Conservation (phyloP, 208 protist genomes). For the Naegleria fowleri region DNA sequence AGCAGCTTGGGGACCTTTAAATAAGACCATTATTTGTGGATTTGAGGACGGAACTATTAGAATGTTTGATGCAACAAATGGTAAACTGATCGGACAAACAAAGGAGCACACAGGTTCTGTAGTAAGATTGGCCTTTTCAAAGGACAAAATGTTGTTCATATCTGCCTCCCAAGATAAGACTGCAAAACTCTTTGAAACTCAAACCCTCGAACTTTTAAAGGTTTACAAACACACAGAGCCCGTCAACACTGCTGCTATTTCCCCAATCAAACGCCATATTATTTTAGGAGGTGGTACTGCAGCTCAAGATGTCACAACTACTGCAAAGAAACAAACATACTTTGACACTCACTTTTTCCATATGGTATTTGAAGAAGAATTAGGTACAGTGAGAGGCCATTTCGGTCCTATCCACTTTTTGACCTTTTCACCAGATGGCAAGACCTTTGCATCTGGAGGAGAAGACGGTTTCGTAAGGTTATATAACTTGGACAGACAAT, state of each 20-base stretch:
- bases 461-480: constrained; percentile 92
- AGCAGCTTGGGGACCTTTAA: constrained; percentile 88
- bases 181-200: constrained; percentile 84
- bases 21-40: constrained; percentile 86
- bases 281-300: constrained; percentile 94
- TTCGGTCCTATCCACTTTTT: constrained; percentile 97
- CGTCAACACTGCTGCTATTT: constrained; percentile 92
- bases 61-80: constrained; percentile 81
- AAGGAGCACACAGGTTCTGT: constrained; percentile 60
- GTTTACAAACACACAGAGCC: constrained; percentile 88
- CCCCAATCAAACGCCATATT: constrained; percentile 75
- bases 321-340: constrained; percentile 68
- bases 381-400: constrained; percentile 90
- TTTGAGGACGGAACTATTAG: constrained; percentile 80
- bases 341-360: constrained; percentile 95
- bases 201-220: constrained; percentile 80
- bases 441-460: constrained; percentile 76
- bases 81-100: constrained; percentile 32
- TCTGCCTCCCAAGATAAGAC: constrained; percentile 87
- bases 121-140: constrained; percentile 77
- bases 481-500: constrained; percentile 85
- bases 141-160: constrained; percentile 79
- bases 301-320: constrained; percentile 85
- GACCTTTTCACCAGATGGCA: constrained; percentile 87
- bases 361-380: constrained; percentile 83